phyloP scores from a whole-genome alignment of 805 yeast species.

The Yarrowia phangngaensis region DNA sequence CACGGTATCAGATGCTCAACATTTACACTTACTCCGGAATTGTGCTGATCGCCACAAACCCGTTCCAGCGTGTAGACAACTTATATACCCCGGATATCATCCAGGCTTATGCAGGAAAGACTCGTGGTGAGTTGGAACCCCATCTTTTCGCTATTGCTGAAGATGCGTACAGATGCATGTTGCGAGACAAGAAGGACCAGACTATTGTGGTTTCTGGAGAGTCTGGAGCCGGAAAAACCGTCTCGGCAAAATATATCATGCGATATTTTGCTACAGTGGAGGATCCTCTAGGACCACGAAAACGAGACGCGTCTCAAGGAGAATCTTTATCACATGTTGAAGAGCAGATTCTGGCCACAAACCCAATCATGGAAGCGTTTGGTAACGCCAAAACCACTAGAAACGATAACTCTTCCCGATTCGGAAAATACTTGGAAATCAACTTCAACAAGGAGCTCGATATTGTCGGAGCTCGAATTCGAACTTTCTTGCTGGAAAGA shows the following conservation, averaged over 20 bases:
- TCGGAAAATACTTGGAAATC: constrained; percentile 93
- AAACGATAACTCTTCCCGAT: constrained; percentile 95
- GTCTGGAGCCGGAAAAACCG: constrained; percentile 98
- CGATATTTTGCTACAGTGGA: constrained; percentile 96
- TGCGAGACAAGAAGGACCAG: constrained; percentile 76
- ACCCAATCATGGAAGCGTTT: constrained; percentile 96
- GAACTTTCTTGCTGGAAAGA: constrained; percentile 89
- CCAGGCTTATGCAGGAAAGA: constrained; percentile 89
- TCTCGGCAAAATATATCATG: constrained; percentile 95
- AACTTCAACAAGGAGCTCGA: constrained; percentile 69
- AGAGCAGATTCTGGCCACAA: constrained; percentile 90
- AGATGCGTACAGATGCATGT: constrained; percentile 95
- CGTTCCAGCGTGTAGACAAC: constrained; percentile 88
- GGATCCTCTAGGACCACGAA: constrained; percentile 41
- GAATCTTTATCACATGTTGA: constrained; percentile 85
- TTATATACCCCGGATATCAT: constrained; percentile 87
- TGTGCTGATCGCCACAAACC: constrained; percentile 92
- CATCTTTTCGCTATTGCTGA: constrained; percentile 97
- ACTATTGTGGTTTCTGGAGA: constrained; percentile 97
- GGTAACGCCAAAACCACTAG: constrained; percentile 98
- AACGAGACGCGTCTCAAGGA: constrained; percentile 30
- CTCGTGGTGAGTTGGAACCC: constrained; percentile 93
- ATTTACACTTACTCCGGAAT: constrained; percentile 96
- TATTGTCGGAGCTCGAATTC: constrained; percentile 89
- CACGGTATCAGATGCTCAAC: constrained; percentile 82